Percentiles rank a stretch among this genome's conserved stretches.
Evolutionary conservation across 441 rosid genomes (phyloP).

Genomic region (Eutrema salsugineum): DNA sequence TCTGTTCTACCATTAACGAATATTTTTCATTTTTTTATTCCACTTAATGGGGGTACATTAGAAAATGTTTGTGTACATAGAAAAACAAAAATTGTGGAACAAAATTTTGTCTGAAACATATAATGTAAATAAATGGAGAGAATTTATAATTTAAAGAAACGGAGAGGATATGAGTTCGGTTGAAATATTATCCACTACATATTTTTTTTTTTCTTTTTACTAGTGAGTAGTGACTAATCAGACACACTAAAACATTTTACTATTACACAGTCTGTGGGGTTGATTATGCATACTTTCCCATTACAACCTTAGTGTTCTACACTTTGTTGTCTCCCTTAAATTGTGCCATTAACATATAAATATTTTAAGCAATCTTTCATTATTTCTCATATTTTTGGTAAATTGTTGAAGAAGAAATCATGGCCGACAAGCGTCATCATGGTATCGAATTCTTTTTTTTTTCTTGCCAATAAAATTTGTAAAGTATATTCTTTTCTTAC

Average conservation of each 20-base stretch:
- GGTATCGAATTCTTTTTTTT: conserved; percentile 17
- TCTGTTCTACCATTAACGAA: no score
- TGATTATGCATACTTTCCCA: conserved; percentile 7
- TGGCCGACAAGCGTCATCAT: conserved; percentile 30
- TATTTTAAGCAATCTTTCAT: conserved; percentile 14
- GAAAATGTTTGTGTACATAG: no score
- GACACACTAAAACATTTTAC: conserved; percentile 13
- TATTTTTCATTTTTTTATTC: no score
- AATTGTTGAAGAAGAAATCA: not conserved
- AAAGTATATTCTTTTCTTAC: conserved; percentile 30
- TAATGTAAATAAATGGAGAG: no score
- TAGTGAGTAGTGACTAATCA: conserved; percentile 11
- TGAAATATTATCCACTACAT: not conserved
- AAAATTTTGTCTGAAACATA: no score
- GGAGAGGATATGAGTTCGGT: not conserved
- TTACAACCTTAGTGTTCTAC: conserved; percentile 26
- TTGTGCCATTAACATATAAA: conserved; percentile 24
- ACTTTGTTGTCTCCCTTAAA: conserved; percentile 24
- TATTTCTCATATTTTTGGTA: not conserved
- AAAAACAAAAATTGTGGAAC: no score
- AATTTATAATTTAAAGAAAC: not conserved
- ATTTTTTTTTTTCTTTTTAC: not conserved
- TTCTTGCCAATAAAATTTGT: conserved; percentile 1
- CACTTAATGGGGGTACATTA: no score
- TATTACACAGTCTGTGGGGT: conserved; percentile 13